Evolutionary conservation across 768 basidiomycete species (phyloP).

Genomic region (Mycena galopus): DNA sequence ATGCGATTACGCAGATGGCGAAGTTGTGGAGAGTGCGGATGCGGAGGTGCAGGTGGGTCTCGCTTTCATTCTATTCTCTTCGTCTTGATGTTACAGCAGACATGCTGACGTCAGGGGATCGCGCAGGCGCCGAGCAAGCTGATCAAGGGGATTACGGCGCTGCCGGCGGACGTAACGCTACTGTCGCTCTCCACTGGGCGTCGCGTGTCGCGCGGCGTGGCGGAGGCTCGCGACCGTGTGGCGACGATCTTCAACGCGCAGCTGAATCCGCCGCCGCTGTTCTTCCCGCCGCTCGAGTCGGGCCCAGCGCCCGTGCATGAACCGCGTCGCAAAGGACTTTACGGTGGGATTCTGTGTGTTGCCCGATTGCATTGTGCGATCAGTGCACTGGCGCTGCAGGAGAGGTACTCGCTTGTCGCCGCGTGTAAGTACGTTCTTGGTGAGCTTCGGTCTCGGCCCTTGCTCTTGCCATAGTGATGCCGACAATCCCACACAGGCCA

Average conservation of each 20-base stretch:
- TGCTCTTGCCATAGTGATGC: not conserved
- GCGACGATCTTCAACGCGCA: constrained; percentile 86
- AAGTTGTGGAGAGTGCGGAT: constrained; percentile 86
- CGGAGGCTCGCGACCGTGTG: constrained; percentile 84
- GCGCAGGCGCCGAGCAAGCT: constrained; percentile 82
- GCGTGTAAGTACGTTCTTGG: constrained; percentile 89
- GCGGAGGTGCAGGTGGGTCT: constrained; percentile 79
- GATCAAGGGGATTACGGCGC: constrained; percentile 86
- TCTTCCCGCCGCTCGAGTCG: constrained; percentile 63
- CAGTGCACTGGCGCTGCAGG: constrained; percentile 77
- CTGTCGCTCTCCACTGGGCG: constrained; percentile 83
- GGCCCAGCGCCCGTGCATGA: constrained; percentile 75
- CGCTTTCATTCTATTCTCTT: constrained; percentile 5
- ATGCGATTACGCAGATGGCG: constrained; percentile 69
- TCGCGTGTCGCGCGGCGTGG: constrained; percentile 80
- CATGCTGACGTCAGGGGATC: constrained; percentile 1
- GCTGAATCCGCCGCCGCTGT: constrained; percentile 77
- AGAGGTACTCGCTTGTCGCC: constrained; percentile 87
- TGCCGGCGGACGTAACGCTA: constrained; percentile 82
- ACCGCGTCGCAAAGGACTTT: constrained; percentile 71
- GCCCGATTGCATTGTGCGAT: constrained; percentile 77
- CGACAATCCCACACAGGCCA: constrained; percentile 67
- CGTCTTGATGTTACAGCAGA: not conserved
- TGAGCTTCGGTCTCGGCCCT: constrained; percentile 51
- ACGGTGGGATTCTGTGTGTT: constrained; percentile 70